Evolutionary conservation across 192 early-diverging fungal species (phyloP).

Genomic region (Coemansia sp.): DNA sequence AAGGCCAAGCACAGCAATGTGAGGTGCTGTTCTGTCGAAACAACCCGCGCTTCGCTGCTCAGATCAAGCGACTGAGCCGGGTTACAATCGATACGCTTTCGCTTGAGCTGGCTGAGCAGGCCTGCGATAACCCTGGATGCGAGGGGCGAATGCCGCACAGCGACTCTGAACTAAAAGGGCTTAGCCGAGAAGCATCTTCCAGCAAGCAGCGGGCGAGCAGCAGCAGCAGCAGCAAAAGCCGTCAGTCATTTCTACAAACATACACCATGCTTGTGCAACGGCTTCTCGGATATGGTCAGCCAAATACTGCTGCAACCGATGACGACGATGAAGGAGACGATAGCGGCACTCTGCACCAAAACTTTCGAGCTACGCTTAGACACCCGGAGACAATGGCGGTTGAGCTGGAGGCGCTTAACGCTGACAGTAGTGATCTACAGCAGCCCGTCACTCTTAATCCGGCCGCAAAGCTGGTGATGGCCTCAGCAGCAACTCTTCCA

Average conservation of each 20-base stretch:
- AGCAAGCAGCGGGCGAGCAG: not conserved
- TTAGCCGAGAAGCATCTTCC: not conserved
- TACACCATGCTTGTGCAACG: conserved; percentile 12
- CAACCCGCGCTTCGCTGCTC: conserved; percentile 9
- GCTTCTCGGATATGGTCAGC: not conserved
- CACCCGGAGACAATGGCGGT: not conserved
- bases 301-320: not conserved
- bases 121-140: not conserved
- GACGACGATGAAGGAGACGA: conserved; percentile 5
- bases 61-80: conserved; percentile 3
- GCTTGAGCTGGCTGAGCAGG: conserved; percentile 23
- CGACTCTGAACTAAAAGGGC: not conserved
- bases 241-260: conserved; percentile 7
- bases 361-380: not conserved
- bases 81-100: conserved; percentile 10
- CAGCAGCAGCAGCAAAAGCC: not conserved
- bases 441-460: conserved; percentile 2
- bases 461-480: not conserved
- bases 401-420: conserved; percentile 5
- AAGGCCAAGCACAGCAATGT: conserved; percentile 4
- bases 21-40: conserved; percentile 16
- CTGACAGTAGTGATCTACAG: not conserved
- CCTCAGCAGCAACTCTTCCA: not conserved
- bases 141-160: conserved; percentile 25
- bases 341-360: not conserved